Evolutionary conservation across 2,329 filamentous ascomycete species (phyloP).

Genomic region (Arthrobotrys conoides): DNA sequence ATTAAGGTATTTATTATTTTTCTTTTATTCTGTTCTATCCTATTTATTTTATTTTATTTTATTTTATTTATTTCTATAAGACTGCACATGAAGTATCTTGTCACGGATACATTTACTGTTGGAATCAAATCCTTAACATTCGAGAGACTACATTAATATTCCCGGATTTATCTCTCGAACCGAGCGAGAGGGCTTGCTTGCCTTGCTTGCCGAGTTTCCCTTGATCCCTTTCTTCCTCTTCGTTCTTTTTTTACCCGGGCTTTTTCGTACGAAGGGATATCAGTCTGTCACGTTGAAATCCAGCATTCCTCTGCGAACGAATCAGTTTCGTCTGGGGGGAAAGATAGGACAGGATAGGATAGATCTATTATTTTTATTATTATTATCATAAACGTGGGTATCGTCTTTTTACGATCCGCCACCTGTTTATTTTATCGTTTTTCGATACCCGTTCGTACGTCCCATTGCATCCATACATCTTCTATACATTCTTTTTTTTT

Average conservation of each 20-base stretch:
- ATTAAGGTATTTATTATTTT: constrained; percentile 11
- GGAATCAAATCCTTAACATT: neutral
- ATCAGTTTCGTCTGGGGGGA: neutral
- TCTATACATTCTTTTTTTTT: neutral
- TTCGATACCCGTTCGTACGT: constrained; percentile 20
- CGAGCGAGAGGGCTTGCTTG: constrained; percentile 29
- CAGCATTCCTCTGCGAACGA: neutral
- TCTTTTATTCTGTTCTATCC: neutral
- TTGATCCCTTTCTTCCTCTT: neutral
- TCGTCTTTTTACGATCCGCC: constrained; percentile 9
- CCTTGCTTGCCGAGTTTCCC: constrained; percentile 21
- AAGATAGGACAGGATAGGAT: neutral
- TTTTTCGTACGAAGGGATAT: constrained; percentile 6
- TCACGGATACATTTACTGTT: constrained; percentile 13
- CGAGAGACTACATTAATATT: neutral
- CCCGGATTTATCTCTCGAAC: constrained; percentile 28
- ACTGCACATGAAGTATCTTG: constrained; percentile 17
- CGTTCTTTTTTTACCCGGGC: constrained; percentile 9
- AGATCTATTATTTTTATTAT: neutral
- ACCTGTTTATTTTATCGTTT: constrained; percentile 1
- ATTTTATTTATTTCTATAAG: neutral
- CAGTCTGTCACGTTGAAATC: constrained; percentile 1
- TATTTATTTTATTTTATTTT: constrained; percentile 4
- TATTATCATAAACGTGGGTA: constrained; percentile 6
- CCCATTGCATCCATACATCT: too few species aligned